Base-by-base conservation (phyloP, 2,329 filamentous ascomycete genomes). In the Fusarium beomiforme region DNA sequence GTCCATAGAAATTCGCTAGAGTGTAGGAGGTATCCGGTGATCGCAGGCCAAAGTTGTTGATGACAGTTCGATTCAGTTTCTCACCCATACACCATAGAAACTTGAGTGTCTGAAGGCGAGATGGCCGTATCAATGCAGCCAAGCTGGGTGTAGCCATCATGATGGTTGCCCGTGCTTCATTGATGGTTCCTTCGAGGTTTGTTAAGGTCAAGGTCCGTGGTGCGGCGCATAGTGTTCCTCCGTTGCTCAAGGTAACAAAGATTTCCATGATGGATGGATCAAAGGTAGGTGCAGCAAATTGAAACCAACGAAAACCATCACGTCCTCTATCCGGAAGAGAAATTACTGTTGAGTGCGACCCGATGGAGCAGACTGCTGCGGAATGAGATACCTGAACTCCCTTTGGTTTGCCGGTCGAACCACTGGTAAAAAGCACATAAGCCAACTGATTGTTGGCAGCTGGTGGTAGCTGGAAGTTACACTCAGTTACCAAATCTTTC, bases 181-280 rank as follows among this genome's bases (percentile, higher is more conserved):
- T 77, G 16, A 77, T 49, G 6, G 74, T 75, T 17, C 50, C 57
- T 57, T 68, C 65, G 7, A 73, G 33, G 63, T 77, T 54, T 42
- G 74, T 63, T 49, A 81, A 60, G 2, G 73, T 80, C 13, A 80
- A 50, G 10, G 51, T 55, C 10, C 79, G 70, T 31, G 76, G 65
- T 8, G 77, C 79, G 17, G 77, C 78, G 67, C 80, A 82, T 10
- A 82, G 76, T 11, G 80, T 81, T 19, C 72, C 77, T 9, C 80
- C 80, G 37, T 85, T 86, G 57, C 87, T 87, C 90, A 92, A 94
- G 1, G 92, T 85, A 73, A 93, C 94, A 78, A 95, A 94, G 23
- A 95, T 93, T 74, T 95, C 93, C 75, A 95, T 94, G 0, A 95
- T 90, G 2, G 92, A 94, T 14, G 94, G 88, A 77, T 95, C 92